Evolutionary conservation across 352 stramenopile genomes (phyloP).

Genomic region (Phytophthora pini): DNA sequence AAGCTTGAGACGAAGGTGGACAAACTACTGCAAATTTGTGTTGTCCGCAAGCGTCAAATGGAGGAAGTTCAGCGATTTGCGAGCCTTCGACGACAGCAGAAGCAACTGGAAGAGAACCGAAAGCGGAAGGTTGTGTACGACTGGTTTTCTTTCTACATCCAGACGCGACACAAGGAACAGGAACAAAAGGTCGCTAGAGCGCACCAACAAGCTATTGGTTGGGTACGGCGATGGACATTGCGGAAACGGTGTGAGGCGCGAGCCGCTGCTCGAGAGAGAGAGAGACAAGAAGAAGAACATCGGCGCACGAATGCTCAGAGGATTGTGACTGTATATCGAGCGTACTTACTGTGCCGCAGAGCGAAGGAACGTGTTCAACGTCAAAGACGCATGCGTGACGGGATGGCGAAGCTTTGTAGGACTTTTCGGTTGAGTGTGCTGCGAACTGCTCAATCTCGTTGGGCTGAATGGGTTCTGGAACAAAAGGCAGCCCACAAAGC

Average conservation of each 20-base stretch:
- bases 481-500: slow-evolving; percentile 10
- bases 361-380: slow-evolving; percentile 5
- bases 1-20: slow-evolving; percentile 20
- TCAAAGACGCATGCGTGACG: slow-evolving; percentile 2
- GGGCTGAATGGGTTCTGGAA: neutral
- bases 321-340: slow-evolving; percentile 16
- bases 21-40: slow-evolving; percentile 10
- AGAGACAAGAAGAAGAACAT: slow-evolving; percentile 10
- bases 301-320: neutral
- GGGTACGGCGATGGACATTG: slow-evolving; percentile 19
- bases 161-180: slow-evolving; percentile 3
- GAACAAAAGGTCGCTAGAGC: slow-evolving; percentile 1
- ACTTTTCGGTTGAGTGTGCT: neutral
- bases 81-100: slow-evolving; percentile 9
- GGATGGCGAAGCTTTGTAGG: slow-evolving; percentile 4
- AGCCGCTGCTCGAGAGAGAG: slow-evolving; percentile 2
- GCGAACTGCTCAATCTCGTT: slow-evolving; percentile 9
- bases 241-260: slow-evolving; percentile 16
- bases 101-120: slow-evolving; percentile 7
- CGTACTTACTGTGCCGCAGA: slow-evolving; percentile 1
- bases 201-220: slow-evolving; percentile 14
- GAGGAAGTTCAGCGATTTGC: slow-evolving; percentile 23
- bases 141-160: slow-evolving; percentile 12
- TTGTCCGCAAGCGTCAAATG: slow-evolving; percentile 22
- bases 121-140: slow-evolving; percentile 4